A percentile compares a stretch with the other conserved stretches of the same genome.
These are phyloP conservation scores for Xylaria venustula DNA, from an alignment of 495 filamentous ascomycete genomes.

Conservation along the genomic window DNA sequence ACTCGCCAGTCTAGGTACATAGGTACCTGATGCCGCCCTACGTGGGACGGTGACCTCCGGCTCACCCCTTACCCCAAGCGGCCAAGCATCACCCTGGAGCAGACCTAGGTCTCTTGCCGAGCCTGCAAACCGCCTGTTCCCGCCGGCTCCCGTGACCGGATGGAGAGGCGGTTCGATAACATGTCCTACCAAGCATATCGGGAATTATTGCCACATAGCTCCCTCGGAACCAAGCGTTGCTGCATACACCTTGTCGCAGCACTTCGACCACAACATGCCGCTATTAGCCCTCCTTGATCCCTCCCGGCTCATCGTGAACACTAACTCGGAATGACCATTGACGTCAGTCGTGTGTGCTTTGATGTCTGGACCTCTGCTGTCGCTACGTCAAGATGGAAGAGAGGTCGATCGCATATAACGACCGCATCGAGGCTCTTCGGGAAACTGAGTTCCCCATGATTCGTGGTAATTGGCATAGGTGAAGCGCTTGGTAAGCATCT, in stretches of 20 bases:
- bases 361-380: conserved; percentile 13
- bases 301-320: not conserved
- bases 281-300: not conserved
- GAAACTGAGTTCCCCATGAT: conserved; percentile 79
- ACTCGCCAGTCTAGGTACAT: too few species aligned
- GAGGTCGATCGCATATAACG: conserved; percentile 54
- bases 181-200: not conserved
- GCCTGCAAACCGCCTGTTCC: not conserved
- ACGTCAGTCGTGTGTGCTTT: not conserved
- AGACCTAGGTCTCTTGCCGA: too few species aligned
- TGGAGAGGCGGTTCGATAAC: not conserved
- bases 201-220: conserved; percentile 19
- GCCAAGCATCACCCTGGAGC: not conserved
- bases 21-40: too few species aligned
- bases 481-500: not conserved
- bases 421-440: conserved; percentile 65
- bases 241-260: not conserved
- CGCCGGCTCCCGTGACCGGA: conserved; percentile 5
- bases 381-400: conserved; percentile 25
- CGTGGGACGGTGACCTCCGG: not conserved
- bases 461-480: conserved; percentile 54
- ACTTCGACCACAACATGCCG: conserved; percentile 7
- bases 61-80: not conserved
- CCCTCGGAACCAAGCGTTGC: not conserved
- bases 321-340: conserved; percentile 10